Evolutionary conservation across 2,329 filamentous ascomycete genomes (phyloP).

Genomic region (Raffaelea deltoideospora): DNA sequence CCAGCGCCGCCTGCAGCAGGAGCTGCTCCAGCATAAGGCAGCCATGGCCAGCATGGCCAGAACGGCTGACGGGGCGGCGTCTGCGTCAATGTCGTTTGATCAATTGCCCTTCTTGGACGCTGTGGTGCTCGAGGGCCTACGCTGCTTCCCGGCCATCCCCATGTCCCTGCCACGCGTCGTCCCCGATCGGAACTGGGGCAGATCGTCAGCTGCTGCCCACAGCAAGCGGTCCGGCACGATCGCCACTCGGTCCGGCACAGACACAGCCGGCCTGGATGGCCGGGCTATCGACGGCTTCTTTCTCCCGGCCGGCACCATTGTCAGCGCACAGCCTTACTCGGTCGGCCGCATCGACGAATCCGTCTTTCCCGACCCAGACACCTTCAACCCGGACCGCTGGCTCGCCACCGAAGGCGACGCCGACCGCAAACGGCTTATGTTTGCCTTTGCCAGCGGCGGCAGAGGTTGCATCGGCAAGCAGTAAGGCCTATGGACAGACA

Average conservation of each 20-base stretch:
- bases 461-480: conserved; percentile 52
- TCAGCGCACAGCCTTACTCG: conserved; percentile 47
- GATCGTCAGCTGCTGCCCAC: background rate
- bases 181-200: conserved; percentile 19
- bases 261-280: conserved; percentile 20
- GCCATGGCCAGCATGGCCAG: conserved; percentile 4
- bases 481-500: too few species aligned
- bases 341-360: conserved; percentile 42
- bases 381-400: conserved; percentile 73
- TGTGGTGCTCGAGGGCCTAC: conserved; percentile 44
- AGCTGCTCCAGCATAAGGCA: conserved; percentile 27
- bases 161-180: conserved; percentile 51
- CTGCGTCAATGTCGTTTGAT: conserved; percentile 22
- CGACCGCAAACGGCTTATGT: conserved; percentile 47
- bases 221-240: background rate
- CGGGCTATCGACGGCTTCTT: conserved; percentile 38
- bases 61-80: background rate
- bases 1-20: conserved; percentile 36
- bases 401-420: conserved; percentile 58
- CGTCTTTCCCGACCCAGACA: conserved; percentile 65
- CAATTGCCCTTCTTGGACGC: conserved; percentile 46
- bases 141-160: conserved; percentile 49
- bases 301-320: conserved; percentile 37
- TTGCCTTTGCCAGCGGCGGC: conserved; percentile 51
- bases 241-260: too few species aligned